A percentile compares a stretch with the other conserved stretches of the same genome.
Evolutionary conservation across 257 asterid genomes (phyloP).

Genomic region (Plectranthus barbatus): DNA sequence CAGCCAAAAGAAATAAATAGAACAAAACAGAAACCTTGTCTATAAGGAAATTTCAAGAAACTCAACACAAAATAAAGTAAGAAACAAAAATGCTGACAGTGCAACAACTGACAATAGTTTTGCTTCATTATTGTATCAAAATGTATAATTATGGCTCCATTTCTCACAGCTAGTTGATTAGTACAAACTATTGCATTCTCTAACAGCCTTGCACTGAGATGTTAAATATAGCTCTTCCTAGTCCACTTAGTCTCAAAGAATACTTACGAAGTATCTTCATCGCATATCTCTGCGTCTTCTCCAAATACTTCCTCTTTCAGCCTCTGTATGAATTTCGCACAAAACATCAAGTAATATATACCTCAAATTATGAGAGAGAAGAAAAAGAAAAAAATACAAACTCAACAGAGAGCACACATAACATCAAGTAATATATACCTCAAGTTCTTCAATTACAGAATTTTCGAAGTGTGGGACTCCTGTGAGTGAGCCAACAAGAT

Average conservation of each 20-base stretch:
- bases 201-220: background rate
- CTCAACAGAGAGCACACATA: background rate
- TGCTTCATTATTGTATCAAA: background rate
- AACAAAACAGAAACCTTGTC: background rate
- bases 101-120: background rate
- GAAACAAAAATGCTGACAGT: background rate
- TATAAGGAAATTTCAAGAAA: background rate
- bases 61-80: background rate
- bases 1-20: too few species aligned
- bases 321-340: conserved; percentile 30
- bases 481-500: conserved; percentile 57
- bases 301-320: conserved; percentile 44
- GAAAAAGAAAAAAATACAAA: background rate
- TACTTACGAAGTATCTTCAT: conserved; percentile 64
- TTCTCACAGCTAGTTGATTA: background rate
- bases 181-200: background rate
- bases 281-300: conserved; percentile 27
- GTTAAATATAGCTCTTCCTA: background rate
- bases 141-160: background rate
- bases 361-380: too few species aligned
- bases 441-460: conserved; percentile 45
- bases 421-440: conserved; percentile 28
- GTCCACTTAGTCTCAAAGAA: background rate
- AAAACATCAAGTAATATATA: too few species aligned
- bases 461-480: conserved; percentile 54